Base-by-base conservation (phyloP, 352 stramenopile species). In the Phytophthora quininea region DNA sequence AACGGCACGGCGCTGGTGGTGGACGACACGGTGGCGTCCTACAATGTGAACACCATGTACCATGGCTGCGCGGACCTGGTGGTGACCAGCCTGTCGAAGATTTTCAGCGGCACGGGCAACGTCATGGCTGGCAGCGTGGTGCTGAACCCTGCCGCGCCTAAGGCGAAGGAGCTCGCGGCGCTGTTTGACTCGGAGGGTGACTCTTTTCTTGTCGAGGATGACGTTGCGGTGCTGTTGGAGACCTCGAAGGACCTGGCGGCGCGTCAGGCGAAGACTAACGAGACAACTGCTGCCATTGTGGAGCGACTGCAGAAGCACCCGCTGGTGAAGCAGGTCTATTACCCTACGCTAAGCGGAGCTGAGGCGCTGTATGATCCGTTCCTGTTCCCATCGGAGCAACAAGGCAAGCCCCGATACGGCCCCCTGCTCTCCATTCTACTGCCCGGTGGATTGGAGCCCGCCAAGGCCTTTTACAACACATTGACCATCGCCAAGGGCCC, bases 61-160 rank as follows among this genome's bases (percentile, higher is more conserved):
- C 70, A 84, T 42, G 76, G 68, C 15, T 70, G 73, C 24, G 93
- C 92, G 0, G 95, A 98, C 79, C 72, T 98, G 7, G 85, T 98
- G 33, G 87, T 83, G n/a, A 97, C 93, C 11, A 97, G 86, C 69
- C 73, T 98, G 38, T 97, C 93, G 31, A 98, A 98, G 77, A 89
- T 98, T 53, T 98, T 98, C 54, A 95, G 88, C 51, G 95, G 95
- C 12, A 86, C 84, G 7, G 87, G 92, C 43, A 94, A 96, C 64
- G 84, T 93, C n/a, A 98, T 98, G 81, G 94, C 74, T 27, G 95
- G 95, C 15, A 97, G 89, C 48, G 67, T 98, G 10, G 86, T 98
- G 19, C 48, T 95, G 19, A 98, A 97, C 72, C 86, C 89, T 0
- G 58, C 77, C 19, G 81, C 87, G 10, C 64, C 69, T 0, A 50